Base-by-base conservation (phyloP, 2,329 filamentous ascomycete genomes). In the Fusarium lateritium region DNA sequence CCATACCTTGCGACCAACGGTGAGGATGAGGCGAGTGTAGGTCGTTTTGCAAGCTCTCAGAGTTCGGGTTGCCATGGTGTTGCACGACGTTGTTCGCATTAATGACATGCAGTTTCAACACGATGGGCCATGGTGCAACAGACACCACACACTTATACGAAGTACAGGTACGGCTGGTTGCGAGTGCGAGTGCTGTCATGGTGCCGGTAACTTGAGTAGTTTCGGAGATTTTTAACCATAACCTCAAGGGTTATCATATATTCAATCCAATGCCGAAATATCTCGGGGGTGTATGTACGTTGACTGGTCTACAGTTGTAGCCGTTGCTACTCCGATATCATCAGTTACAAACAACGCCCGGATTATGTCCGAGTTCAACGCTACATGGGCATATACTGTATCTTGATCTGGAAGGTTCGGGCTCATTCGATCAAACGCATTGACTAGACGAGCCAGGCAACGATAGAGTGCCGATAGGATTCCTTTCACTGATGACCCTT, bases 51-150 rank as follows among this genome's bases (percentile, higher is more conserved):
- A 55, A n/a, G n/a, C 22, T 50, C 28, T 54, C 45, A 31, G 19
- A 14, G 34, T 55, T 70, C 47, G 17, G 13, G 49, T 52, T 55
- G 34, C 46, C 39, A 38, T 33, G 31, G 43, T 43, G 62, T 67
- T 67, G 36, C 36, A 54, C 66, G 47, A 45, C 46, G 21, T 21
- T 36, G 8, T 57, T 43, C 26, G 39, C 19, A 21, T 50, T 51
- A 17, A 56, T 56, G 33, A 34, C 24, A 45, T 55, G 19, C 26
- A 38, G 56, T 56, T 62, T 47, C 52, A 70, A 58, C 51, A 44
- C 56, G 28, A 53, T 38, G 43, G 22, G 28, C n/a, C 26, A 31
- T 42, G 22, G 62, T 63, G 52, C 22, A 53, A 69, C 61, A 50
- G 26, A 42, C 39, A 45, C 28, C 57, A 34, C 26, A 26, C 24